Percentiles rank a stretch among this genome's conserved stretches.
phyloP scores from a whole-genome alignment of 2,329 filamentous ascomycete species.

The Neonectria punicea region DNA sequence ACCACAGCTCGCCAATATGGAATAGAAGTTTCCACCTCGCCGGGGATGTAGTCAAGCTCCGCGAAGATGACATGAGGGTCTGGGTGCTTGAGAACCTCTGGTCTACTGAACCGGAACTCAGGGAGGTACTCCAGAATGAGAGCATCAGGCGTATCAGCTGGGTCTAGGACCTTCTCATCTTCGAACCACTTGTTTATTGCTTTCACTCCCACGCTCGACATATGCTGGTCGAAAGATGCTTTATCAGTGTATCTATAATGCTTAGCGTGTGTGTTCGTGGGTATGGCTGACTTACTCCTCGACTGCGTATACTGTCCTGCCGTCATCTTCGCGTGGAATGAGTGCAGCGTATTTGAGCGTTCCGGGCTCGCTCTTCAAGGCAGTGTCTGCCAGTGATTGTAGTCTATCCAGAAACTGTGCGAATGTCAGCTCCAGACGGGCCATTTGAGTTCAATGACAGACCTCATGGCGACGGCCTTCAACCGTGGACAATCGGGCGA shows the following conservation, averaged over 20 bases:
- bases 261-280: background rate
- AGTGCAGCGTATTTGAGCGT: slow-evolving; percentile 38
- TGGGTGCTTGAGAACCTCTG: slow-evolving; percentile 11
- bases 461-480: slow-evolving; percentile 19
- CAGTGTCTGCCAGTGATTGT: slow-evolving; percentile 1
- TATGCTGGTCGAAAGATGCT: slow-evolving; percentile 41
- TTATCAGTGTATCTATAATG: slow-evolving; percentile 38
- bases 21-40: slow-evolving; percentile 33
- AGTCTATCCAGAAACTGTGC: slow-evolving; percentile 16
- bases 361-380: slow-evolving; percentile 11
- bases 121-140: slow-evolving; percentile 36
- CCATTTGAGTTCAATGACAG: background rate
- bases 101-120: slow-evolving; percentile 33
- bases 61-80: slow-evolving; percentile 42
- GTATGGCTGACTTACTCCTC: slow-evolving; percentile 36
- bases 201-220: slow-evolving; percentile 33
- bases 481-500: slow-evolving; percentile 18
- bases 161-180: slow-evolving; percentile 23
- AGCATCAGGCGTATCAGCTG: slow-evolving; percentile 20
- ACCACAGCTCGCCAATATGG: slow-evolving; percentile 44
- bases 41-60: slow-evolving; percentile 42
- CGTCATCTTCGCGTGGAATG: slow-evolving; percentile 41
- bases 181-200: slow-evolving; percentile 38
- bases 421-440: background rate
- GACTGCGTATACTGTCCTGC: slow-evolving; percentile 39